These are phyloP conservation scores for Phylloporus scabripes DNA, from an alignment of 768 basidiomycete species.

Conservation along the genomic window DNA sequence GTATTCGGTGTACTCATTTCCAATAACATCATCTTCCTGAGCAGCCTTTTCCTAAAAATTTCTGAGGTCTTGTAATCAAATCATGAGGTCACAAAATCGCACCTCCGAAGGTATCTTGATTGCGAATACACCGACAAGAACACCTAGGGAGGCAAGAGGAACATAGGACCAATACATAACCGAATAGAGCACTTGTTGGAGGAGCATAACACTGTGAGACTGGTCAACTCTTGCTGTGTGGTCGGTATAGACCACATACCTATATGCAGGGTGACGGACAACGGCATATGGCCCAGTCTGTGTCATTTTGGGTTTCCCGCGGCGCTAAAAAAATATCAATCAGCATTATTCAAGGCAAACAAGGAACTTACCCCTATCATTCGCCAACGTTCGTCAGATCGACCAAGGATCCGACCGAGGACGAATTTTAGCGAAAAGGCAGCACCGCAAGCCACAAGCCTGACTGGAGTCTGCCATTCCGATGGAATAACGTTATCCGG, in stretches of 20 bases:
- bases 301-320: conserved; percentile 28
- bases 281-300: conserved; percentile 32
- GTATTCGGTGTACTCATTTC: conserved; percentile 27
- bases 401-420: conserved; percentile 7
- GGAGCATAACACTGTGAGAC: conserved; percentile 14
- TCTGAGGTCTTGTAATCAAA: neutral
- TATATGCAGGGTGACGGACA: conserved; percentile 35
- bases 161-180: conserved; percentile 33
- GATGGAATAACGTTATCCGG: conserved; percentile 19
- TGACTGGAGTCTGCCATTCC: conserved; percentile 22
- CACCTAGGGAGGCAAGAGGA: conserved; percentile 25
- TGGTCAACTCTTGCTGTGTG: neutral
- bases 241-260: conserved; percentile 16
- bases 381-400: conserved; percentile 28
- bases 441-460: conserved; percentile 26
- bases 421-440: conserved; percentile 15
- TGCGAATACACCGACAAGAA: conserved; percentile 23
- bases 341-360: neutral
- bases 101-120: conserved; percentile 35
- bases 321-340: conserved; percentile 13
- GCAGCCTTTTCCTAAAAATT: conserved; percentile 26
- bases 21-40: conserved; percentile 18
- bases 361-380: conserved; percentile 28
- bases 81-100: neutral
- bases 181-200: conserved; percentile 22